Conservation (phyloP, 805 yeast genomes). For the Metschnikowia kofuensis region DNA sequence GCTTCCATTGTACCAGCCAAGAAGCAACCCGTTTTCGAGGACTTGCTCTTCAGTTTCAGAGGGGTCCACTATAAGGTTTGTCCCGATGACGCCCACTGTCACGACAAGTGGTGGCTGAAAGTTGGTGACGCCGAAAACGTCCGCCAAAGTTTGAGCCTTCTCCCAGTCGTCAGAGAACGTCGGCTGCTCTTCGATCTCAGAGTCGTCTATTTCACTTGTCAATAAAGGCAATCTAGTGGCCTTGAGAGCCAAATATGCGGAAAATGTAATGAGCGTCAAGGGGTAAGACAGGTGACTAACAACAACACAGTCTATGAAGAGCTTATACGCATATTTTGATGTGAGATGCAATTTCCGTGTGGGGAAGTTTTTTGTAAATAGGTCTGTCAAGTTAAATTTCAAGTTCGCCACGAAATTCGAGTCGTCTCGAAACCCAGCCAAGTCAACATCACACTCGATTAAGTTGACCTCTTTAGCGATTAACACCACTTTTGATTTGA, state of each 20-base stretch:
- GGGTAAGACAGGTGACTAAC: constrained; percentile 80
- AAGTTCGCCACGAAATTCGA: constrained; percentile 64
- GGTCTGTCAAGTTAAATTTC: constrained; percentile 56
- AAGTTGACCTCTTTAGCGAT: constrained; percentile 42
- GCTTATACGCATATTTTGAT: constrained; percentile 68
- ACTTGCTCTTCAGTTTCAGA: constrained; percentile 86
- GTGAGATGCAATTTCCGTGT: constrained; percentile 56
- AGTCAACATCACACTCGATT: constrained; percentile 74
- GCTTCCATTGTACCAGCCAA: constrained; percentile 67
- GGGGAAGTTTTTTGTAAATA: constrained; percentile 54
- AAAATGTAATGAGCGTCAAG: constrained; percentile 72
- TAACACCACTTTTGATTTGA: constrained; percentile 76
- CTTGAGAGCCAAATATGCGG: constrained; percentile 76
- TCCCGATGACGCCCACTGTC: constrained; percentile 72
- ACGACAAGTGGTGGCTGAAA: constrained; percentile 76
- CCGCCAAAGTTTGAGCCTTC: constrained; percentile 47
- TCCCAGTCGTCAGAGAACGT: constrained; percentile 89
- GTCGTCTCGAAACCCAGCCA: constrained; percentile 79
- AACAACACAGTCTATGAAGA: constrained; percentile 77
- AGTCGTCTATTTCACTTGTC: constrained; percentile 59
- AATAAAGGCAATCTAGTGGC: constrained; percentile 74
- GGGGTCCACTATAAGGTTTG: constrained; percentile 75
- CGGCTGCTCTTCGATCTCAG: constrained; percentile 82
- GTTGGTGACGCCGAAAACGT: constrained; percentile 22
- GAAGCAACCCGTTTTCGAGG: constrained; percentile 74